Conservation (phyloP, 2,329 filamentous ascomycete genomes). For the Ampelomyces quisqualis region DNA sequence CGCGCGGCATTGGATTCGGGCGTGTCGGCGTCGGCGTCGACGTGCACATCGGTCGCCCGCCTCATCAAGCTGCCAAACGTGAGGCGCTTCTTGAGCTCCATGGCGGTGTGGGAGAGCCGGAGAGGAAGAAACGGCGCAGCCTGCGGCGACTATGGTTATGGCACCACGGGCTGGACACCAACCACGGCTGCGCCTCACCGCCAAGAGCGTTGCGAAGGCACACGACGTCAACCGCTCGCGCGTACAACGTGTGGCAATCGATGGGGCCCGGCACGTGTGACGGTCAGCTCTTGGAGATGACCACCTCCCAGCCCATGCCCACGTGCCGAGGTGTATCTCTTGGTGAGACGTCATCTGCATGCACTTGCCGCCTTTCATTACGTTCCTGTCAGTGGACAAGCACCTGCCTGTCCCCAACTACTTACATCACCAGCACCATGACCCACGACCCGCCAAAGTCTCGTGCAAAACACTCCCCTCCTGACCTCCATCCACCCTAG, state of each 20-base stretch:
- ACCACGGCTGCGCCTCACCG: slow-evolving; percentile 26
- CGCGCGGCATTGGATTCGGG: slow-evolving; percentile 67
- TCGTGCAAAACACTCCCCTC: slow-evolving; percentile 37
- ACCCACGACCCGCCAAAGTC: slow-evolving; percentile 22
- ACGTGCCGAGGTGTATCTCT: too few relatives aligned
- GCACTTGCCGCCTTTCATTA: slow-evolving; percentile 13
- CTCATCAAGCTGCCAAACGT: slow-evolving; percentile 41
- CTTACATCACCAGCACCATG: slow-evolving; percentile 13
- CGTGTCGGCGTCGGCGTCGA: slow-evolving; percentile 51
- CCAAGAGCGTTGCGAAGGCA: slow-evolving; percentile 19
- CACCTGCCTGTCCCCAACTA: slow-evolving; percentile 19
- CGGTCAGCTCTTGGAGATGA: too few relatives aligned
- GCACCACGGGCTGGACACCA: slow-evolving; percentile 6
- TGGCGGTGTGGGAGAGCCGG: slow-evolving; percentile 16
- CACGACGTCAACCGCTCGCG: slow-evolving; percentile 29
- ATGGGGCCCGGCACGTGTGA: too few relatives aligned
- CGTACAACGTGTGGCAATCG: slow-evolving; percentile 20
- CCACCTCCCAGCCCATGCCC: too few relatives aligned
- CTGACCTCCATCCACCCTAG: slow-evolving; percentile 35
- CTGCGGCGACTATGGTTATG: too few relatives aligned
- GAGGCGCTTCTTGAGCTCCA: slow-evolving; percentile 45
- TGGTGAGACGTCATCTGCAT: slow-evolving; percentile 18
- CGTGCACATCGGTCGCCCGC: too few relatives aligned
- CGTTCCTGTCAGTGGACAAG: slow-evolving; percentile 15
- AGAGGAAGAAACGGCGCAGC: too few relatives aligned